phyloP scores from a whole-genome alignment of 148 eudicot species.

The Chenopodium suecicum region DNA sequence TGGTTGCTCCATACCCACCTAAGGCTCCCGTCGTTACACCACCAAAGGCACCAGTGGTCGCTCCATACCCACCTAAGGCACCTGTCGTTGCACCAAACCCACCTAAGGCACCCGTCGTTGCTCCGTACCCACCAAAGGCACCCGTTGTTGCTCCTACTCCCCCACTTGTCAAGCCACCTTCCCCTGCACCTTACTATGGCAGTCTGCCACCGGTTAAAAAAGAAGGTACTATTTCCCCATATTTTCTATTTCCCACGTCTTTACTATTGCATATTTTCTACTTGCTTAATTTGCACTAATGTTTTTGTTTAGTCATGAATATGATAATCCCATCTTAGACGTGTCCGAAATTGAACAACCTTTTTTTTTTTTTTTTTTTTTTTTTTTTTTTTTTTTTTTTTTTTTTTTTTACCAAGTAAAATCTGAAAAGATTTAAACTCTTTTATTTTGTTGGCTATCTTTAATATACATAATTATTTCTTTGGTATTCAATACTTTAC shows the following conservation, averaged over 20 bases:
- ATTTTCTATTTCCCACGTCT: background rate
- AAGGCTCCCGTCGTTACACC: conserved; percentile 2
- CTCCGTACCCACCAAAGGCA: conserved; percentile 18
- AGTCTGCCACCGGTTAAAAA: conserved; percentile 42
- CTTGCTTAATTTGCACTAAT: background rate
- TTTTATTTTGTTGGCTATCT: background rate
- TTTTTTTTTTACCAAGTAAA: too few species aligned
- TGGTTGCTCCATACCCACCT: conserved; percentile 19
- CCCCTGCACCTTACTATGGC: conserved; percentile 37
- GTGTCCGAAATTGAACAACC: too few species aligned
- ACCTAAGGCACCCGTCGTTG: background rate
- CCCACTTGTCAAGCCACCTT: conserved; percentile 14
- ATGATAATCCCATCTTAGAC: too few species aligned
- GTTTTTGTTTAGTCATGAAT: background rate
- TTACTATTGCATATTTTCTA: background rate
- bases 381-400: too few species aligned
- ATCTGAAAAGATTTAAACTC: too few species aligned
- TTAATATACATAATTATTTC: background rate
- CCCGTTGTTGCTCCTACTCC: conserved; percentile 12
- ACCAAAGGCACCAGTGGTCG: conserved; percentile 10
- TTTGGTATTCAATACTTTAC: background rate
- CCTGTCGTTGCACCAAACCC: conserved; percentile 15
- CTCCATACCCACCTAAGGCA: conserved; percentile 26
- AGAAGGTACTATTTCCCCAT: conserved; percentile 33
- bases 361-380: too few species aligned